phyloP scores from a whole-genome alignment of 1,284 basidiomycete genomes.

The Schizopora paradoxa region DNA sequence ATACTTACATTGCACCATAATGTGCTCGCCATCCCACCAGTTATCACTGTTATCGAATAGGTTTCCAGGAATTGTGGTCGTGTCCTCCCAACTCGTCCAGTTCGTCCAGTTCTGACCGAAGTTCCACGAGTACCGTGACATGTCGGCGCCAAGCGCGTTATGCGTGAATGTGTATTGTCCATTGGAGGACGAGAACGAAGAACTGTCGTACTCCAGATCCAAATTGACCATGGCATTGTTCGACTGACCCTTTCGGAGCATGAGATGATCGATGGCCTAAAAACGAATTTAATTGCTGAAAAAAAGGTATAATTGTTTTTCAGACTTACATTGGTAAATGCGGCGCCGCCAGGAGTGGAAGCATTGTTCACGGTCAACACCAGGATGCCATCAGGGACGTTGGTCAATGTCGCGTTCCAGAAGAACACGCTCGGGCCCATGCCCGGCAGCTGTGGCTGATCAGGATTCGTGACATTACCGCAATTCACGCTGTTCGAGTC shows the following conservation, averaged over 20 bases:
- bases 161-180: conserved; percentile 74
- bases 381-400: conserved; percentile 77
- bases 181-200: conserved; percentile 54
- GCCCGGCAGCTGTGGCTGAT: conserved; percentile 44
- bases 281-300: conserved; percentile 14
- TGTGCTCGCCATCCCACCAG: conserved; percentile 81
- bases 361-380: conserved; percentile 60
- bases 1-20: conserved; percentile 78
- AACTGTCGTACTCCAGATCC: conserved; percentile 67
- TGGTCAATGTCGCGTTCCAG: conserved; percentile 67
- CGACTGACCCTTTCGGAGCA: conserved; percentile 71
- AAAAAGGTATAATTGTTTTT: conserved; percentile 34
- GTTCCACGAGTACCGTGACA: conserved; percentile 79
- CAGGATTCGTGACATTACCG: conserved; percentile 38
- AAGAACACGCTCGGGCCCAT: conserved; percentile 56
- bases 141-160: conserved; percentile 80
- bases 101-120: conserved; percentile 81
- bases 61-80: conserved; percentile 55
- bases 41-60: conserved; percentile 46
- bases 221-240: conserved; percentile 83
- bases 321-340: conserved; percentile 46
- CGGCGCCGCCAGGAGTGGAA: conserved; percentile 37
- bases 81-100: conserved; percentile 74
- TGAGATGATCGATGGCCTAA: conserved; percentile 64
- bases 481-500: conserved; percentile 42